A percentile compares a stretch with the other conserved stretches of the same genome.
Evolutionary conservation across 2,329 filamentous ascomycete species (phyloP).

Genomic region (Lasiodiplodia gonubiensis): DNA sequence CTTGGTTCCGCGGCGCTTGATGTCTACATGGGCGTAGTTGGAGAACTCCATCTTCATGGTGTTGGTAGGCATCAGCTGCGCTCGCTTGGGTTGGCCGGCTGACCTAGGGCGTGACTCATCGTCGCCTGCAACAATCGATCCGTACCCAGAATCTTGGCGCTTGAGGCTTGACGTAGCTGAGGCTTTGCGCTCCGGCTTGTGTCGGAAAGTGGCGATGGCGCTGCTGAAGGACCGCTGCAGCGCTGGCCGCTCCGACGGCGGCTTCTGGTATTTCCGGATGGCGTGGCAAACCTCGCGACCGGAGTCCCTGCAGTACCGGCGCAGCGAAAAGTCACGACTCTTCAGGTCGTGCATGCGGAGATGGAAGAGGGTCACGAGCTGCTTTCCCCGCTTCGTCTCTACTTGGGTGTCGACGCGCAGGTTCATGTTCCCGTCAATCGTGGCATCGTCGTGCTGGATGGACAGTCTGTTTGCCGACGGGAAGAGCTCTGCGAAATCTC

Average conservation of each 20-base stretch:
- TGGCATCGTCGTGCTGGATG: conserved; percentile 89
- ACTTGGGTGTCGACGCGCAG: conserved; percentile 83
- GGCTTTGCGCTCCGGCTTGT: conserved; percentile 60
- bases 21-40: conserved; percentile 91
- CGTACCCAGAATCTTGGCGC: conserved; percentile 66
- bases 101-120: conserved; percentile 41
- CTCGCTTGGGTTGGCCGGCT: conserved; percentile 45
- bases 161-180: conserved; percentile 52
- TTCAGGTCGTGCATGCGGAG: conserved; percentile 91
- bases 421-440: conserved; percentile 95
- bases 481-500: conserved; percentile 84
- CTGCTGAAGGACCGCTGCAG: conserved; percentile 66
- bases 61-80: conserved; percentile 65
- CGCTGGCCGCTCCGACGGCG: conserved; percentile 56
- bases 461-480: conserved; percentile 80
- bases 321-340: conserved; percentile 84
- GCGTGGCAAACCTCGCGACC: conserved; percentile 92
- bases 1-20: conserved; percentile 71
- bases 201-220: conserved; percentile 61
- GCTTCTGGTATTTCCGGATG: conserved; percentile 70
- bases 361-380: conserved; percentile 83
- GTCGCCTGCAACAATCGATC: conserved; percentile 48
- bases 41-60: conserved; percentile 91
- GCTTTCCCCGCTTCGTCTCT: conserved; percentile 59
- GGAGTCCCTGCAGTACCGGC: conserved; percentile 89